phyloP scores from a whole-genome alignment of 2,329 filamentous ascomycete genomes.

The Botryotinia calthae region DNA sequence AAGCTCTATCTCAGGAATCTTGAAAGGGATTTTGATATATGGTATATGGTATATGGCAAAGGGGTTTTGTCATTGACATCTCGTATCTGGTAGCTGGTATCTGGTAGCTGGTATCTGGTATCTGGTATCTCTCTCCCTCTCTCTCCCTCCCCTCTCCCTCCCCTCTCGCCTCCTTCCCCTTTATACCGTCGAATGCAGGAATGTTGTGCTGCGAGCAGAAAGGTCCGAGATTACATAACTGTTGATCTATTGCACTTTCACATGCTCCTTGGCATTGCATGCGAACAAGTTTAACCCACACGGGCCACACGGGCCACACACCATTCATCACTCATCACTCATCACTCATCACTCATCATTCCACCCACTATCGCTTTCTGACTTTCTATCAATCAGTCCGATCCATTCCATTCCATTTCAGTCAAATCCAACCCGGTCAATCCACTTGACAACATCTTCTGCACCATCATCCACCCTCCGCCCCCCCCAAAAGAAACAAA shows the following conservation, averaged over 20 bases:
- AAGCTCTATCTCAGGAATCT: background rate
- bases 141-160: too few relatives aligned
- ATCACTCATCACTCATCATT: background rate
- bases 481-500: background rate
- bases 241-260: too few relatives aligned
- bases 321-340: background rate
- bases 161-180: background rate
- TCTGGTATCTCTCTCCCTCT: too few relatives aligned
- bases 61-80: background rate
- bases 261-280: conserved; percentile 14
- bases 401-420: too few relatives aligned
- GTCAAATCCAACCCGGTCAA: background rate
- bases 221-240: background rate
- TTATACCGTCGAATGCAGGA: background rate
- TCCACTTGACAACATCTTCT: conserved; percentile 3
- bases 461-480: background rate
- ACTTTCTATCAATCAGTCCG: background rate
- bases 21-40: background rate
- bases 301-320: background rate
- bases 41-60: background rate
- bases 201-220: background rate
- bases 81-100: background rate
- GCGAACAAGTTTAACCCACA: background rate
- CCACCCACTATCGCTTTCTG: background rate
- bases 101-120: too few relatives aligned